phyloP scores from a whole-genome alignment of 2,329 filamentous ascomycete genomes.

The Fusarium paranaense region DNA sequence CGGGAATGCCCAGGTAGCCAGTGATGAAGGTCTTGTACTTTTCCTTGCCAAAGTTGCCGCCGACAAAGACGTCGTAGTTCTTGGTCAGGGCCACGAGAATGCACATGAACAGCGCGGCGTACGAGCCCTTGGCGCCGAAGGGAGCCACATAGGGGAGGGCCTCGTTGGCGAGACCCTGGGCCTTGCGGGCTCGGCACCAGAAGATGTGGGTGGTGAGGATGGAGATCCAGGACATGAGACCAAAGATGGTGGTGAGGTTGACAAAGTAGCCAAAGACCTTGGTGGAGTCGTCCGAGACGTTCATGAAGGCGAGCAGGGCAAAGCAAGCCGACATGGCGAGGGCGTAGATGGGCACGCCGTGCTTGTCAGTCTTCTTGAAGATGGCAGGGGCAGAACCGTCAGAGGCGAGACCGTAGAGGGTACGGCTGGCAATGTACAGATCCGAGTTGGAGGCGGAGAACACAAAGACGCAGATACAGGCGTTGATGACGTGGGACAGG shows the following conservation, averaged over 20 bases:
- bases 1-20: constrained; percentile 80
- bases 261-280: constrained; percentile 74
- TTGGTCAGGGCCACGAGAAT: constrained; percentile 82
- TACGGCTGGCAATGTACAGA: constrained; percentile 80
- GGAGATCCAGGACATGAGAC: constrained; percentile 75
- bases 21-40: constrained; percentile 83
- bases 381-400: constrained; percentile 79
- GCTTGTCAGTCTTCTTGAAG: constrained; percentile 76
- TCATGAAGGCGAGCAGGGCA: constrained; percentile 76
- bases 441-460: constrained; percentile 84
- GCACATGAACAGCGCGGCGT: constrained; percentile 76
- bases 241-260: constrained; percentile 75
- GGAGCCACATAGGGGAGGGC: constrained; percentile 75
- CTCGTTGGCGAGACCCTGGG: constrained; percentile 67
- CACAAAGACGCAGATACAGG: constrained; percentile 79
- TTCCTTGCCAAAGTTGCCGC: constrained; percentile 60
- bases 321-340: constrained; percentile 71
- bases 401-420: constrained; percentile 77
- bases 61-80: constrained; percentile 80
- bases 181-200: constrained; percentile 72
- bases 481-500: constrained; percentile 78
- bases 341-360: constrained; percentile 77
- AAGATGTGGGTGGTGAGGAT: constrained; percentile 75
- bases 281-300: constrained; percentile 68
- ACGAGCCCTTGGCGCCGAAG: constrained; percentile 77